Conservation (phyloP, 2,329 filamentous ascomycete genomes). For the Aspergillus sp. region DNA sequence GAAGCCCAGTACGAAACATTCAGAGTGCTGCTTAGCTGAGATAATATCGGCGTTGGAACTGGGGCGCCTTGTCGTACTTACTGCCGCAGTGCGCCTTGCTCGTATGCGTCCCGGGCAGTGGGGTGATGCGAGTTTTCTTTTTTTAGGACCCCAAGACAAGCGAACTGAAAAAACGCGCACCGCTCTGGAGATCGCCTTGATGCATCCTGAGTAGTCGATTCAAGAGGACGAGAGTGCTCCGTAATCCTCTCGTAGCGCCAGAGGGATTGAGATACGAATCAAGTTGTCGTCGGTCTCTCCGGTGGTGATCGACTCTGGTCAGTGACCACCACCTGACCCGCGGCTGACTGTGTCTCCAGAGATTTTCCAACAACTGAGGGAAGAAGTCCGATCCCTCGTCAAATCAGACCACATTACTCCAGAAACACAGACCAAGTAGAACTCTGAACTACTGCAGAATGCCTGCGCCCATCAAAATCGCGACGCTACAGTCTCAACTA, state of each 20-base stretch:
- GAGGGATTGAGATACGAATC: neutral
- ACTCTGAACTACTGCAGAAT: conserved; percentile 6
- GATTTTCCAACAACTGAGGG: conserved; percentile 3
- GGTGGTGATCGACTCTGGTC: conserved; percentile 16
- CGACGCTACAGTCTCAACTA: conserved; percentile 13
- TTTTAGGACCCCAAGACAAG: conserved; percentile 1
- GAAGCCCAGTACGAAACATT: neutral
- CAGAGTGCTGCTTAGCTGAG: neutral
- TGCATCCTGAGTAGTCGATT: neutral
- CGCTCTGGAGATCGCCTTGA: neutral
- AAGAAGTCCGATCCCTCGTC: conserved; percentile 19
- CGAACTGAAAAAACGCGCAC: neutral
- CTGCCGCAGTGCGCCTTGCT: neutral
- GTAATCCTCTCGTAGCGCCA: neutral
- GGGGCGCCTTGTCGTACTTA: neutral
- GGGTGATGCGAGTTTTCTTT: neutral
- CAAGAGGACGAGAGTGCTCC: no score
- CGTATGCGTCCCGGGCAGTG: neutral
- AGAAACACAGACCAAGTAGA: conserved; percentile 18
- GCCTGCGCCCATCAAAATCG: conserved; percentile 4
- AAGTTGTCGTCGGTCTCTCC: conserved; percentile 21
- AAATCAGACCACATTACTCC: conserved; percentile 15
- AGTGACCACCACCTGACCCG: conserved; percentile 17
- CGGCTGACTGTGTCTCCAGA: conserved; percentile 15
- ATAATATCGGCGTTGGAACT: neutral